Evolutionary conservation across 352 stramenopile species (phyloP).

Genomic region (Pythium aristosporum): DNA sequence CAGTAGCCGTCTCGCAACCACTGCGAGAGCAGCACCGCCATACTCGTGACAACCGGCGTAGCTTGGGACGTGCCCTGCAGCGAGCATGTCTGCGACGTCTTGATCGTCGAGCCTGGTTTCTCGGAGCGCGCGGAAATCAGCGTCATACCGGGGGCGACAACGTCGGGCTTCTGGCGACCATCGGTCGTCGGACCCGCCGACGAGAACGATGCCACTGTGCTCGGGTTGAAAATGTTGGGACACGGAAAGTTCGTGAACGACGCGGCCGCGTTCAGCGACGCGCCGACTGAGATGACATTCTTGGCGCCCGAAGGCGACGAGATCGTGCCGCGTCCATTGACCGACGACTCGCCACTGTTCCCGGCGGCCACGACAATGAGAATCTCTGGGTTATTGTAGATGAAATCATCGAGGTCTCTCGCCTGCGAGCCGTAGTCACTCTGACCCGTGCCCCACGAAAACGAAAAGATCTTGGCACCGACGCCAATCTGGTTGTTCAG

Average conservation of each 20-base stretch:
- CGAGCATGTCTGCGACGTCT: slow-evolving; percentile 59
- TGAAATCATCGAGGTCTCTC: slow-evolving; percentile 74
- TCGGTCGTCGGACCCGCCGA: slow-evolving; percentile 80
- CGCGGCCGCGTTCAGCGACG: slow-evolving; percentile 61
- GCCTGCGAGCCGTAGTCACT: slow-evolving; percentile 80
- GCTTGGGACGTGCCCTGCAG: slow-evolving; percentile 79
- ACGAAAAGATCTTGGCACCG: slow-evolving; percentile 80
- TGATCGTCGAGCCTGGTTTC: slow-evolving; percentile 46
- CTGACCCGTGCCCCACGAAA: slow-evolving; percentile 77
- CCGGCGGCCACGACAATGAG: slow-evolving; percentile 87
- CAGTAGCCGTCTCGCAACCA: slow-evolving; percentile 83
- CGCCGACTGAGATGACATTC: slow-evolving; percentile 83
- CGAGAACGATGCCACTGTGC: slow-evolving; percentile 82
- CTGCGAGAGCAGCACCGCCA: slow-evolving; percentile 73
- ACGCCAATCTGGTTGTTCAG: slow-evolving; percentile 69
- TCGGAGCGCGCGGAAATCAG: slow-evolving; percentile 74
- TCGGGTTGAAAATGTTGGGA: slow-evolving; percentile 65
- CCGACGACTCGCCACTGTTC: slow-evolving; percentile 82
- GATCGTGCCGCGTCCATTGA: slow-evolving; percentile 57
- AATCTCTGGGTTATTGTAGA: slow-evolving; percentile 84
- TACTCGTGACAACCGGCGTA: slow-evolving; percentile 68
- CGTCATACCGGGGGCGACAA: slow-evolving; percentile 83
- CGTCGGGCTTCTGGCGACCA: slow-evolving; percentile 84
- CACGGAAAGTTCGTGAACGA: slow-evolving; percentile 53
- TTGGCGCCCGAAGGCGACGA: slow-evolving; percentile 81